Base-by-base conservation (phyloP, 2,329 filamentous ascomycete genomes). In the Phaeosphaeriaceae sp. region DNA sequence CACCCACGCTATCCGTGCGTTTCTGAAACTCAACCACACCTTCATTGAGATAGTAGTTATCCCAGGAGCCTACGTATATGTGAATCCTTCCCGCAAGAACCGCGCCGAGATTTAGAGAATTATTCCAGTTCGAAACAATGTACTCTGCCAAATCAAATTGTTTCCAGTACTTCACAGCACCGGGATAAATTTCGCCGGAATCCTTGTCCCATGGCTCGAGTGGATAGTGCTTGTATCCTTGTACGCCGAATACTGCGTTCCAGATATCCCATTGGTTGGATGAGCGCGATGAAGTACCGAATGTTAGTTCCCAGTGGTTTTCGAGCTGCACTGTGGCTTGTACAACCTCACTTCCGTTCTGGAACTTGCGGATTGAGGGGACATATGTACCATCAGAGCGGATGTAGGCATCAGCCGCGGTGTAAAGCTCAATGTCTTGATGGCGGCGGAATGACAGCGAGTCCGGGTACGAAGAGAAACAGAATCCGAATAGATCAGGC, bases 131-230 rank as follows among this genome's bases (percentile, higher is more conserved):
- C 28, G 47, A 56, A 6, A 63, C 61, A 28, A 75, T 54, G 35
- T 71, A 71, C 42, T 70, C 37, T 12, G 61, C 60, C 3, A 75
- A 57, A 48, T 75, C 73, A 29, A 74, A 65, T 0, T 61, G 63
- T 46, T 71, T 73, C 73, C 73, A 74, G 50, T 62, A 62, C 21
- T 68, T 60, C 0, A 75, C 70, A 3, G 71, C 72, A 13, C 66
- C 69, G 0, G 59, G 68, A 37, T 72, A 74, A 5, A 75, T 71
- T 28, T 74, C 70, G 12, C 72, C 72, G 0, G 71, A 73, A 20
- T 73, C 68, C 46, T 74, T 74, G 49, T 75, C 67, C 73, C 73
- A 74, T 0, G 73, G 64, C 51, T 71, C 71, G 6, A 75, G 66
- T 7, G 72, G 72, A 39, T 75, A 74, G 30, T 63, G 58, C 52